Conservation (phyloP, 1,284 basidiomycete genomes). For the Ganoderma sinense region DNA sequence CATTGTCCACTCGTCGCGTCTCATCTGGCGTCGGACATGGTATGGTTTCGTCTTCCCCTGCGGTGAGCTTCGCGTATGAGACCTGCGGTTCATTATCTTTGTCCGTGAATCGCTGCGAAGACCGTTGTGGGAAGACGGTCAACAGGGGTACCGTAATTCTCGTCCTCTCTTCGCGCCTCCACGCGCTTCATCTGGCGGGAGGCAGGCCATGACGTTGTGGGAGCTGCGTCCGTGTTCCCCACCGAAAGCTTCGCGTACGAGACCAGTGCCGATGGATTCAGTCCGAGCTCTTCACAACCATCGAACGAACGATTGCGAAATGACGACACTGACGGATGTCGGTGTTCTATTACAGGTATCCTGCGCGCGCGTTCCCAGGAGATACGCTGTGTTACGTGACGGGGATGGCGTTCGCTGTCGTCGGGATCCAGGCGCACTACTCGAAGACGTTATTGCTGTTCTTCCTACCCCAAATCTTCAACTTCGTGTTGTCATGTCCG, state of each 20-base stretch:
- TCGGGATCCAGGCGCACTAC: constrained; percentile 96
- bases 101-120: no score
- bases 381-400: constrained; percentile 98
- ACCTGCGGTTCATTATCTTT: background rate
- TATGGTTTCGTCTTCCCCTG: background rate
- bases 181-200: no score
- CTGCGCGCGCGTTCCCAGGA: constrained; percentile 93
- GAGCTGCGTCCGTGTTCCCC: no score
- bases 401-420: constrained; percentile 97
- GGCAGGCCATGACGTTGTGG: no score
- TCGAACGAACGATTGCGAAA: background rate
- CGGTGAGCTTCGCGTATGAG: background rate
- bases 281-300: background rate
- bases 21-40: background rate
- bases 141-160: no score
- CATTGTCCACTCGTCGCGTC: background rate
- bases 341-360: constrained; percentile 80
- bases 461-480: constrained; percentile 98
- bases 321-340: background rate
- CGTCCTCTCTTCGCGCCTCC: no score
- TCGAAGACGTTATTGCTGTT: constrained; percentile 97
- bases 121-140: no score
- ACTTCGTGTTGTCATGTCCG: constrained; percentile 94
- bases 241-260: no score
- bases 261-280: no score